Conservation (phyloP, 495 filamentous ascomycete species). For the Daldinia grandis region DNA sequence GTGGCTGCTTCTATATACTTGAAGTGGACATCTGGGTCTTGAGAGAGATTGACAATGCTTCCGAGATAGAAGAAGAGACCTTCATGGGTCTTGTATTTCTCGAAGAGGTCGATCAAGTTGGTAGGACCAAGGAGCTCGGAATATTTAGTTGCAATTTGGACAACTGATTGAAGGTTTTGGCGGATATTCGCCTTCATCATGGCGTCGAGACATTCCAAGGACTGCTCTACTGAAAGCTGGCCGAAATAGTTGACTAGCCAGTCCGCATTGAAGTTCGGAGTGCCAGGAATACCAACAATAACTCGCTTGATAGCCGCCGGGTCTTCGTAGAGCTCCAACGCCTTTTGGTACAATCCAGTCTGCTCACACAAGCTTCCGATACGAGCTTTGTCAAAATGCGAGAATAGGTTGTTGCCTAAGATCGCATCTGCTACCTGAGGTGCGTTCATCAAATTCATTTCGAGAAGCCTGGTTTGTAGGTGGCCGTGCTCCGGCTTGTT, state of each 20-base stretch:
- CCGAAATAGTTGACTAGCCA: slow-evolving; percentile 95
- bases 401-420: slow-evolving; percentile 96
- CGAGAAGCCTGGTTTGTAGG: slow-evolving; percentile 90
- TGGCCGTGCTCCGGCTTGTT: slow-evolving; percentile 94
- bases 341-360: slow-evolving; percentile 84
- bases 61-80: slow-evolving; percentile 98
- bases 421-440: slow-evolving; percentile 98
- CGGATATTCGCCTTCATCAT: slow-evolving; percentile 97
- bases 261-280: slow-evolving; percentile 83
- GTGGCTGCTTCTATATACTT: slow-evolving; percentile 99
- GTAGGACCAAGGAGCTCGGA: slow-evolving; percentile 94
- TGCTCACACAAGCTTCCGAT: slow-evolving; percentile 93
- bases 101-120: slow-evolving; percentile 89
- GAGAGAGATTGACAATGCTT: slow-evolving; percentile 95
- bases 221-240: slow-evolving; percentile 91
- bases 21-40: slow-evolving; percentile 95
- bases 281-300: slow-evolving; percentile 77
- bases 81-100: slow-evolving; percentile 96
- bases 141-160: slow-evolving; percentile 96
- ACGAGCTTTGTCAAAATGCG: slow-evolving; percentile 87
- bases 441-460: slow-evolving; percentile 97
- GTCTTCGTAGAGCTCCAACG: slow-evolving; percentile 94
- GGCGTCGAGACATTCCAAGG: slow-evolving; percentile 89
- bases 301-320: slow-evolving; percentile 88
- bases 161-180: slow-evolving; percentile 92